These are phyloP conservation scores for Pestalotiopsis sp. DNA, from an alignment of 2,329 filamentous ascomycete species.

Conservation along the genomic window DNA sequence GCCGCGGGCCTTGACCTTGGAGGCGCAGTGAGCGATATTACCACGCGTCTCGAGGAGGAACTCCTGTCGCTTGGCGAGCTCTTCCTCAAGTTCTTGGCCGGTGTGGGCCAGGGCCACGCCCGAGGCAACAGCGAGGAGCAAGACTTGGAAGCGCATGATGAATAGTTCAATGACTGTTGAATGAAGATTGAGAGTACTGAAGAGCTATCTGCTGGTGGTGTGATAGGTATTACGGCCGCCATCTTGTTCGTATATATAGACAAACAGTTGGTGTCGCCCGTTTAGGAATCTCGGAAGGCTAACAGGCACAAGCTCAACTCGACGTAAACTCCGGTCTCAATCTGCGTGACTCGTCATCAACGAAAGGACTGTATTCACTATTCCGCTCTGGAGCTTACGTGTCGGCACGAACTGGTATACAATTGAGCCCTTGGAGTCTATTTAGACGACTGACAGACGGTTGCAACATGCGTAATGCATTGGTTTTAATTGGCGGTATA, in stretches of 20 bases:
- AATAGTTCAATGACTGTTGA: no score
- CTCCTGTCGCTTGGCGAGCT: conserved; percentile 48
- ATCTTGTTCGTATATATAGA: not conserved
- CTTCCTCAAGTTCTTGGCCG: conserved; percentile 47
- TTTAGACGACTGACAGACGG: not conserved
- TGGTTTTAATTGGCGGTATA: not conserved
- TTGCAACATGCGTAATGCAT: not conserved
- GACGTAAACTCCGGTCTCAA: not conserved
- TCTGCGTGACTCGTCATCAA: not conserved
- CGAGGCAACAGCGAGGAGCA: conserved; percentile 17
- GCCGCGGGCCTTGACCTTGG: conserved; percentile 46
- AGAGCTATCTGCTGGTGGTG: not conserved
- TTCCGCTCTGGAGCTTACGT: not conserved
- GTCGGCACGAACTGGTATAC: not conserved
- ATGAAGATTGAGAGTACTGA: not conserved
- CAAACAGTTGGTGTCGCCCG: not conserved
- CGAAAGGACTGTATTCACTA: not conserved
- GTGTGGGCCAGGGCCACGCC: conserved; percentile 40
- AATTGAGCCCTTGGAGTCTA: not conserved
- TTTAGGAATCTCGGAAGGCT: not conserved
- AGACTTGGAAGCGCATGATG: conserved; percentile 26
- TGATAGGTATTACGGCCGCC: not conserved
- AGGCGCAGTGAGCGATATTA: conserved; percentile 46
- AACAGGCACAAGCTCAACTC: not conserved
- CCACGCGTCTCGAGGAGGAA: conserved; percentile 42